These are phyloP conservation scores for Boletus vermiculosoides DNA, from an alignment of 768 basidiomycete species.

Conservation along the genomic window DNA sequence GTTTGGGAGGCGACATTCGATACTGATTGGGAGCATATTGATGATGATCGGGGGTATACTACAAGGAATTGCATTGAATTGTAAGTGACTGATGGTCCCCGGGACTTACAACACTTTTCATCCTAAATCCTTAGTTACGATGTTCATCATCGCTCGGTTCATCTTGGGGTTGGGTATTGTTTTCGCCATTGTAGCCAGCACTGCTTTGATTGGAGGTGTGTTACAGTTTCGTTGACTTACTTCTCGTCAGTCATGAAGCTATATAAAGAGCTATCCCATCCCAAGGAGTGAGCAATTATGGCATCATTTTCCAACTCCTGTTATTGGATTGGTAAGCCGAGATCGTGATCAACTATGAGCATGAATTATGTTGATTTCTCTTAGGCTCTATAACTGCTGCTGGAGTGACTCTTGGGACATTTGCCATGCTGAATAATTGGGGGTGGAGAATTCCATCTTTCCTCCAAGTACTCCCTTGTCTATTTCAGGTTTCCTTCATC, in stretches of 20 bases:
- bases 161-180: no score
- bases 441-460: conserved; percentile 63
- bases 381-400: conserved; percentile 37
- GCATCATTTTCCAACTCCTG: not conserved
- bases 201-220: conserved; percentile 7
- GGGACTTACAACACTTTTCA: no score
- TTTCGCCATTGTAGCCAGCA: no score
- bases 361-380: not conserved
- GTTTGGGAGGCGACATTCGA: conserved; percentile 8
- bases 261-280: conserved; percentile 7
- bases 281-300: conserved; percentile 11
- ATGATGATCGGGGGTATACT: not conserved
- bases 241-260: not conserved
- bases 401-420: conserved; percentile 59
- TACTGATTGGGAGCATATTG: conserved; percentile 8
- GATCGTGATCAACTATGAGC: not conserved
- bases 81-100: no score
- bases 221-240: not conserved
- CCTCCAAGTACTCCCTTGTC: conserved; percentile 53
- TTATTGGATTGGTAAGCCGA: conserved; percentile 5
- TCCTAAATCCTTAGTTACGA: no score
- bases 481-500: conserved; percentile 54
- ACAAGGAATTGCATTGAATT: no score
- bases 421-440: conserved; percentile 55
- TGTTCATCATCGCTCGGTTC: no score